Base-by-base conservation (phyloP, 805 yeast genomes). In the Lipomyces yamanashiensis region DNA sequence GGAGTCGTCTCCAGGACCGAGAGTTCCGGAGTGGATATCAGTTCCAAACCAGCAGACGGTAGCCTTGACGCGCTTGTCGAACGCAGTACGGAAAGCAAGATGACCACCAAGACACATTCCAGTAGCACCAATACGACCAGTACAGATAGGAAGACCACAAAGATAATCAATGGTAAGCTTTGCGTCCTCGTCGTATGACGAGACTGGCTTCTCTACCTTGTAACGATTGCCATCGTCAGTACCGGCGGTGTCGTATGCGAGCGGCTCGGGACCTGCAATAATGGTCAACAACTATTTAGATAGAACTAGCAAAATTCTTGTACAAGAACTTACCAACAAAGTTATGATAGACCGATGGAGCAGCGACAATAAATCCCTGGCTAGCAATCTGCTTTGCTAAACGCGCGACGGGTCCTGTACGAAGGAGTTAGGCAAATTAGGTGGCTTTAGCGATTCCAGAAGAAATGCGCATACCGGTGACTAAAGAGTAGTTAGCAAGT, bases 61-160 rank as follows among this genome's bases (percentile, higher is more conserved):
- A 17, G 92, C 90, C 12, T 78, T 77, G 51, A 89, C 84, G 62
- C 90, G 76, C 43, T 81, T 78, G 71, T 88, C 90, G 68, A 88
- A 78, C 1, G 87, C 85, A 1, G 86, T 81, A 68, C 96, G 79
- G 77, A 82, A 87, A 0, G 95, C 93, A 70, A 88, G 78, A 73
- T 89, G 95, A 0, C 95, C 96, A 21, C 95, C 95, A 43, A 89
- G 82, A 74, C 96, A 89, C 95, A 89, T 89, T 19, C 95, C 96
- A 2, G 93, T 88, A 51, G 92, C 87, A 43, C 95, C 95, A 69
- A 88, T 83, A 62, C 81, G 83, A 48, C 92, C 92, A 67, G 83
- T 85, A 73, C 88, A 88, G 10, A 90, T 87, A 0, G 81, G 77
- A 67, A 89, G 78, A 1, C 81, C 70, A 54, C 75, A 74, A 61